Percentiles rank a stretch among this genome's conserved stretches.
phyloP scores from a whole-genome alignment of 2,329 filamentous ascomycete genomes.

The Botrytis pseudocinerea region DNA sequence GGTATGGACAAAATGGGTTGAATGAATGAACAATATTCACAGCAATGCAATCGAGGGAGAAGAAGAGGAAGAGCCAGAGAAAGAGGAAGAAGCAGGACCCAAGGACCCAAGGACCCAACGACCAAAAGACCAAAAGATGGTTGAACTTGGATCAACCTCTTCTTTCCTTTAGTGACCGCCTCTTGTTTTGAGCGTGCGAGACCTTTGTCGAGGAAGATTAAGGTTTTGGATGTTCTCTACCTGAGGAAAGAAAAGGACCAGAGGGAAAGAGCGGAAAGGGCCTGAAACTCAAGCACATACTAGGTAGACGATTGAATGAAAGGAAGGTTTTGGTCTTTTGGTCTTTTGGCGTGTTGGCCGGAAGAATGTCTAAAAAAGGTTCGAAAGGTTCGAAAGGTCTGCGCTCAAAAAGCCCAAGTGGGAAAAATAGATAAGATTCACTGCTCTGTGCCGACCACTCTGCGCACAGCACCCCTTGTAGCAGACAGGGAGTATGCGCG shows the following conservation, averaged over 20 bases:
- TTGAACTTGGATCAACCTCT: slow-evolving; percentile 5
- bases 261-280: background rate
- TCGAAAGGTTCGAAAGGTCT: background rate
- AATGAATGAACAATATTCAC: background rate
- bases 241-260: background rate
- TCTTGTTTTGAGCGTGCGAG: background rate
- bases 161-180: slow-evolving; percentile 17
- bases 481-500: background rate
- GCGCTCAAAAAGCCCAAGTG: slow-evolving; percentile 5
- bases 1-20: background rate
- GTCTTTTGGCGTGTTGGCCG: background rate
- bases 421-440: slow-evolving; percentile 11
- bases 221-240: background rate
- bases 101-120: background rate
- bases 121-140: slow-evolving; percentile 1
- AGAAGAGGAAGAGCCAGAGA: background rate
- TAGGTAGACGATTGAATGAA: background rate
- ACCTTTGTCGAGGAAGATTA: background rate
- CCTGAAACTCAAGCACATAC: background rate
- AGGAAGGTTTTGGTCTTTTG: background rate
- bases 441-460: background rate
- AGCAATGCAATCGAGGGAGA: background rate
- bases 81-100: background rate
- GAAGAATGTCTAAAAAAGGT: slow-evolving; percentile 4
- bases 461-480: background rate